Evolutionary conservation across 169 alveolate species (phyloP), one percentile per base, ranked within the genome.

Genomic region (Cryptosporidium tyzzeri): DNA sequence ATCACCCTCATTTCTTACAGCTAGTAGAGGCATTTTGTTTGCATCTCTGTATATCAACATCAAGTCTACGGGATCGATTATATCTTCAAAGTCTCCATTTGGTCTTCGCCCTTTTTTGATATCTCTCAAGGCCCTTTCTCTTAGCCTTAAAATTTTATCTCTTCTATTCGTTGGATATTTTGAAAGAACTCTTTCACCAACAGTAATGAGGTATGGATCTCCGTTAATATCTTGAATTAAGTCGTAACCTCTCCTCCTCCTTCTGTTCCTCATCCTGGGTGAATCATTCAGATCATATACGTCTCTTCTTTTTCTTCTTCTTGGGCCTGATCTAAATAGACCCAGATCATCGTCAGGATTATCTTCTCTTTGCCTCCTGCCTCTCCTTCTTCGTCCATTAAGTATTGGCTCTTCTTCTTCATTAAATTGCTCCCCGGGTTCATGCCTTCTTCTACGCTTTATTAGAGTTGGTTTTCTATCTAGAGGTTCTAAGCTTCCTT

Each of bases 131-230:
- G 48, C 33, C 3, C 4, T 59, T 16, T 73, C 86, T 21, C 86
- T 73, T 48, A 73, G 53, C 23, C 14, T 55, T 10, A 73, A 41
- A 35, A 73, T 73, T 51, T 73, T 31, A 37, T 58, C 70, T 18
- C 71, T 73, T 39, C 58, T 73, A 6, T 73, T 2, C 7, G 3
- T 48, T 10, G 86, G 86, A 39, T 73, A 73, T 16, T 73, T 73
- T 53, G 71, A 73, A n/a, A 73, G 86, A 18, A 73, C 68, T 39
- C 86, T 73, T 51, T 73, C 86, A 10, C 70, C 70, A 10, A 73
- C 37, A 31, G 86, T 73, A 23, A 39, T 73, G 14, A 73, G 51
- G 21, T 73, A 73, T 14, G 86, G 86, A 53, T 73, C 86, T 10
- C 86, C 86, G 1, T 59, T 55, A 7, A 73, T 73, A 5, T 37